These are phyloP conservation scores for Orbilia blumenaviensis DNA, from an alignment of 2,329 filamentous ascomycete genomes.

Conservation along the genomic window DNA sequence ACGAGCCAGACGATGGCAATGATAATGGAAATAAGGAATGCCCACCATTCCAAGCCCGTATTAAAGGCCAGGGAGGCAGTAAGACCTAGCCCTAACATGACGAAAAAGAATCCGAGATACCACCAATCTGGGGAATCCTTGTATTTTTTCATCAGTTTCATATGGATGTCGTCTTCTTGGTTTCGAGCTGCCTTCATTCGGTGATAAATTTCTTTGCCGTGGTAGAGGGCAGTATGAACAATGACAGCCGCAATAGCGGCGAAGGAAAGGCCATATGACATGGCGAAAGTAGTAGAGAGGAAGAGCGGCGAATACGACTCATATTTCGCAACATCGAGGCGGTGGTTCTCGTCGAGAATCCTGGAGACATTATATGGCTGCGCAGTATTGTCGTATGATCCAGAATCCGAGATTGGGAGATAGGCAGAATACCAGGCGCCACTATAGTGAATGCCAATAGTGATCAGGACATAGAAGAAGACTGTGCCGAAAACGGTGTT, in stretches of 20 bases:
- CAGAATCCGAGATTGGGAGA: slow-evolving; percentile 74
- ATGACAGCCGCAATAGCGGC: slow-evolving; percentile 72
- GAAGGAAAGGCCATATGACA: slow-evolving; percentile 71
- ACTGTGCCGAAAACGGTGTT: slow-evolving; percentile 76
- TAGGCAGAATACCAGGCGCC: slow-evolving; percentile 72
- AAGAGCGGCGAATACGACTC: slow-evolving; percentile 74
- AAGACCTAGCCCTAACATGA: slow-evolving; percentile 62
- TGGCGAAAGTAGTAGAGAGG: slow-evolving; percentile 69
- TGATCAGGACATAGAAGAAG: slow-evolving; percentile 71
- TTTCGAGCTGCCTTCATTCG: slow-evolving; percentile 59
- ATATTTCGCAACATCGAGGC: slow-evolving; percentile 72
- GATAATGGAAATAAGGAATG: slow-evolving; percentile 67
- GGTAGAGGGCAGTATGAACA: slow-evolving; percentile 68
- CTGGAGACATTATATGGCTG: slow-evolving; percentile 71
- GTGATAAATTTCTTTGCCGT: slow-evolving; percentile 67
- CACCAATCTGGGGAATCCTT: slow-evolving; percentile 60
- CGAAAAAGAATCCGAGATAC: slow-evolving; percentile 66
- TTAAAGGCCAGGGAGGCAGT: slow-evolving; percentile 57
- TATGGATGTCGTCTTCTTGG: slow-evolving; percentile 60
- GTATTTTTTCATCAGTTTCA: slow-evolving; percentile 59
- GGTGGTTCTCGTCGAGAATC: slow-evolving; percentile 71
- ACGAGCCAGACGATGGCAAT: slow-evolving; percentile 70
- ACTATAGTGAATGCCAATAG: slow-evolving; percentile 71
- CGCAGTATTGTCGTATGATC: slow-evolving; percentile 77
- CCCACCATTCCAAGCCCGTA: slow-evolving; percentile 64